Base-by-base conservation (phyloP, 306 rosid genomes). In the Alnus glutinosa region DNA sequence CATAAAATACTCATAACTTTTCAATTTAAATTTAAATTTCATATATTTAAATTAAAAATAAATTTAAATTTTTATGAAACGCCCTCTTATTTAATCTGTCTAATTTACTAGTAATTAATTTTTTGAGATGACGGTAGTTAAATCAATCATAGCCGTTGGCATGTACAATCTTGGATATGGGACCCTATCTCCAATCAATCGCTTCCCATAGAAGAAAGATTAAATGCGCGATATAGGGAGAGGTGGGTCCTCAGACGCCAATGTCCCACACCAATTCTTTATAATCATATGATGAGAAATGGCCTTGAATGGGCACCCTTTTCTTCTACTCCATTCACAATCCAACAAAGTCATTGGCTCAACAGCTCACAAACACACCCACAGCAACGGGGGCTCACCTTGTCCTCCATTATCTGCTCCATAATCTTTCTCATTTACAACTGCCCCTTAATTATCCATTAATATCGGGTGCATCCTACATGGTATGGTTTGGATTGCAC, bases 301-400 rank as follows among this genome's bases (percentile, higher is more conserved):
- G 1, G 46, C 7, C 46, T 42, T 42, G 46, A 42, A 42, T 42
- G 10, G 50, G 46, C 76, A 75, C 78, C 78, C 81, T 77, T 82
- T 71, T 68, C 70, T 62, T 72, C 73, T 39, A 69, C 58, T 81
- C 63, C 77, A 70, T 54, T 39, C 46, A 54, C 54, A 58, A 70
- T 4, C 70, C 76, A 61, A 69, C 46, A 42, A 75, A 69, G 80
- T 58, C 76, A 69, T 57, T 50, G 69, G 51, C 32, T 62, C 74
- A 55, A 44, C 81, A 72, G 84, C 85, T 77, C 81, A 70, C 70
- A 23, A 39, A 30, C 18, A 57, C 36, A 67, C 37, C 74, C 49
- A 67, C 52, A 42, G 52, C 28, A 0, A 23, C 28, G 3, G 52
- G 30, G 71, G 9, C 34, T 57, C 73, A 70, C 73, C 15, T 1